Base-by-base conservation (phyloP, 176 grass and related monocot species). In the Lolium multiflorum region DNA sequence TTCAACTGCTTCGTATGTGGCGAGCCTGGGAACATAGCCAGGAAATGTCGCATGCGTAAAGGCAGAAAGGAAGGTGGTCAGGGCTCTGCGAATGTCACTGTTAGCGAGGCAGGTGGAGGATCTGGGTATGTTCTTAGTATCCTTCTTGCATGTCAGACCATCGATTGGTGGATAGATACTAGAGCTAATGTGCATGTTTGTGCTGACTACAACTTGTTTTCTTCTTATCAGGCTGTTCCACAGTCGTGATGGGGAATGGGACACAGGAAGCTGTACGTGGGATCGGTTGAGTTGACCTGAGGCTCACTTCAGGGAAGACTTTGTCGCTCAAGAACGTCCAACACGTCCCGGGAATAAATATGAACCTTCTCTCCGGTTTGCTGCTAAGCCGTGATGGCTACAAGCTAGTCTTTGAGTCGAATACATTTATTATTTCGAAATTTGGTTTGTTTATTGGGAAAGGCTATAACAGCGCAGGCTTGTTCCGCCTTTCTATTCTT, bases 211-310 rank as follows among this genome's bases (percentile, higher is more conserved):
- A 60, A 39, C 11, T 44, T 61, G 11, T 79, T 79, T 14, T 4
- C 55, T 14, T 79, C 55, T 79, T 79, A 79, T 22, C 55, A 79
- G 8, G 20, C 37, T 43, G 76, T 61, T 60, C 10, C 52, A 61
- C 38, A 20, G 4, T 61, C 37, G 7, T 79, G 55, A 61, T 61
- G 55, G 35, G 55, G 11, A 79, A 79, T 7, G 55, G 55, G 26
- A 21, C 69, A 5, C 3, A 4, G 16, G 41, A 9, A 11, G 37
- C 20, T 72, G 1, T 22, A 11, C 31, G 11, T 3, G 76, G 76
- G 2, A 20, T 37, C 18, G 75, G 52, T 12, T 46, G 55, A 79
- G 56, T 61, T 3, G 37, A 79, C 41, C 2, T 43, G 3, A 79
- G 22, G 20, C 22, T 61, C 7, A 61, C 76, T 7, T 79, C 11